These are phyloP conservation scores for Takakia lepidozioides DNA, from an alignment of 225 moss, liverwort and hornwort genomes.

Conservation along the genomic window DNA sequence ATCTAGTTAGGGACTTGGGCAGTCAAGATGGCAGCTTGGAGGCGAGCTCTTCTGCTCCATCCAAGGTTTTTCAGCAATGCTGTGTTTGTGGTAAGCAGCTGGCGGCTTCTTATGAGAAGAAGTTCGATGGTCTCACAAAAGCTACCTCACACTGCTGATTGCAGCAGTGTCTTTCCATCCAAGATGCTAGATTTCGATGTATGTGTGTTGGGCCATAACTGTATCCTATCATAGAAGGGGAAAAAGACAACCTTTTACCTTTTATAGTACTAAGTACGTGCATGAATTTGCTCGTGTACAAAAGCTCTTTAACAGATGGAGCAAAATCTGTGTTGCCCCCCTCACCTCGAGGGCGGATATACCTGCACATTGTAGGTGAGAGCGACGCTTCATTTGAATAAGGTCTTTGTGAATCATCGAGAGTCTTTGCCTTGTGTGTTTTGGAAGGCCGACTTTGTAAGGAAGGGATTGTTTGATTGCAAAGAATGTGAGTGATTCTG, in stretches of 20 bases:
- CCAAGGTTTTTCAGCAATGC: conserved; percentile 20
- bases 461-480: background rate
- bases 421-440: background rate
- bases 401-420: no score
- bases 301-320: no score
- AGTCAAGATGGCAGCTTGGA: conserved; percentile 57
- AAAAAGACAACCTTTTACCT: no score
- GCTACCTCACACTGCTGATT: background rate
- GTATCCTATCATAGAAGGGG: no score
- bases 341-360: no score
- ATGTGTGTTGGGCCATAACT: background rate
- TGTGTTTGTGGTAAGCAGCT: conserved; percentile 27
- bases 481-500: background rate
- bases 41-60: conserved; percentile 18
- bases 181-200: background rate
- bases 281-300: no score
- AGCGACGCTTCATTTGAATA: no score
- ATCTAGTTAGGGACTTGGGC: no score
- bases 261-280: no score
- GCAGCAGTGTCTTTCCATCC: background rate
- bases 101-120: background rate
- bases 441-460: background rate
- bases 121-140: background rate
- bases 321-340: no score
- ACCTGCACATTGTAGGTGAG: no score